A percentile compares a stretch with the other conserved stretches of the same genome.
These are phyloP conservation scores for Triticum timopheevii DNA, from an alignment of 176 grass and related monocot species.

Conservation along the genomic window DNA sequence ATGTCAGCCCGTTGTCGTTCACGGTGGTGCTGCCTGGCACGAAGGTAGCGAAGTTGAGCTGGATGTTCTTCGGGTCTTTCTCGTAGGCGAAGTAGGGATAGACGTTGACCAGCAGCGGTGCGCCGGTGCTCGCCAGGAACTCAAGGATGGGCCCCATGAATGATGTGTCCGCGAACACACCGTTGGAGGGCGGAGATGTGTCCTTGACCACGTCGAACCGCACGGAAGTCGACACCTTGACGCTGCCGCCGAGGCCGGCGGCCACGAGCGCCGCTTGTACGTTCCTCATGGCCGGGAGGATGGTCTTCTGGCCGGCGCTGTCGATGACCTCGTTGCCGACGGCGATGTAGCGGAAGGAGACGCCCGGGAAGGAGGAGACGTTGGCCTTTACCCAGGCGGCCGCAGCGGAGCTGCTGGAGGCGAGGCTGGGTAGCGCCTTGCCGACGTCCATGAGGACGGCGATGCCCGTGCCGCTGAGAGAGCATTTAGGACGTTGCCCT, in stretches of 20 bases:
- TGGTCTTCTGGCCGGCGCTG: background rate
- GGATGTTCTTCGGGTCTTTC: background rate
- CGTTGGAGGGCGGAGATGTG: slow-evolving; percentile 52
- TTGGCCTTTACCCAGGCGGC: slow-evolving; percentile 53
- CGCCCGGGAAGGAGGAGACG: slow-evolving; percentile 34
- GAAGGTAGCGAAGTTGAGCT: slow-evolving; percentile 49
- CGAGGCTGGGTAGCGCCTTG: slow-evolving; percentile 41
- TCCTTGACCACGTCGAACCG: slow-evolving; percentile 13
- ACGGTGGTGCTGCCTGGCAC: slow-evolving; percentile 37
- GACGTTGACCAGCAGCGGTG: slow-evolving; percentile 71
- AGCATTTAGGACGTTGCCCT: slow-evolving; percentile 28
- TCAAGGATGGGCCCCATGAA: slow-evolving; percentile 33
- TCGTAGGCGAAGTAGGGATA: slow-evolving; percentile 77
- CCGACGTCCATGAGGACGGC: slow-evolving; percentile 42
- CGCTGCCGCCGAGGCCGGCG: slow-evolving; percentile 20
- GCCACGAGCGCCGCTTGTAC: slow-evolving; percentile 5
- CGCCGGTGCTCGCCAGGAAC: slow-evolving; percentile 39
- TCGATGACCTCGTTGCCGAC: slow-evolving; percentile 68
- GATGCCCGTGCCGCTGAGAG: slow-evolving; percentile 52
- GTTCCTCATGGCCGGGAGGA: slow-evolving; percentile 77
- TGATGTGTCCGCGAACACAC: slow-evolving; percentile 10
- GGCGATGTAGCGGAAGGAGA: slow-evolving; percentile 56
- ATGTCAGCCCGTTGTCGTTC: slow-evolving; percentile 31
- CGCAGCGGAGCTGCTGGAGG: slow-evolving; percentile 23
- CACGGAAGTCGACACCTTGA: slow-evolving; percentile 63